A percentile compares a stretch with the other conserved stretches of the same genome.
phyloP scores from a whole-genome alignment of 2,329 filamentous ascomycete species.

The Seiridium cupressi region DNA sequence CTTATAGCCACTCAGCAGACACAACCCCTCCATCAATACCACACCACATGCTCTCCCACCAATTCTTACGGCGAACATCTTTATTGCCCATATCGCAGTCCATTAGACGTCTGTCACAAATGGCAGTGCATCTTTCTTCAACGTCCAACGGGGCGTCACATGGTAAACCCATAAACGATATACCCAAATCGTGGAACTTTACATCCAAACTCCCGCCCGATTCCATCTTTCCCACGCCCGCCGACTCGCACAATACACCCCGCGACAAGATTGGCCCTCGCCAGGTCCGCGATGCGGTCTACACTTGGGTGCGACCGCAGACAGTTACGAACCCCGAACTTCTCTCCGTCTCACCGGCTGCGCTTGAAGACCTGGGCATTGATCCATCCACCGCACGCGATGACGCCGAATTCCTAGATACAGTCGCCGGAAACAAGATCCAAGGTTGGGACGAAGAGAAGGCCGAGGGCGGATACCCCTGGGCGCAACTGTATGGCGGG shows the following conservation, averaged over 20 bases:
- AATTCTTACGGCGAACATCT: conserved; percentile 20
- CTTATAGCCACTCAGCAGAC: background rate
- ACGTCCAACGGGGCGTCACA: conserved; percentile 13
- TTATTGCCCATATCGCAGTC: conserved; percentile 16
- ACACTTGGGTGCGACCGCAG: conserved; percentile 87
- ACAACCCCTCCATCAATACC: background rate
- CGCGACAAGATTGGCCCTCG: conserved; percentile 76
- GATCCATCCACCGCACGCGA: conserved; percentile 59
- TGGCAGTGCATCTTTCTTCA: conserved; percentile 30
- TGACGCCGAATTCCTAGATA: conserved; percentile 71
- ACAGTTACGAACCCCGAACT: conserved; percentile 70
- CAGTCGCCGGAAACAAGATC: conserved; percentile 80
- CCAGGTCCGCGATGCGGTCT: conserved; percentile 80
- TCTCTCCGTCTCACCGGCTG: conserved; percentile 74
- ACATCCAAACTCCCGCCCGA: conserved; percentile 73
- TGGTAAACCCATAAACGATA: conserved; percentile 41
- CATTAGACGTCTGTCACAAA: conserved; percentile 19
- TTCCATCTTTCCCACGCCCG: conserved; percentile 73
- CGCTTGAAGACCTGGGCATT: conserved; percentile 80
- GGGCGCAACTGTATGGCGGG: conserved; percentile 97
- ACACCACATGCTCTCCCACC: conserved; percentile 31
- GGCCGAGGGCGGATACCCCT: conserved; percentile 74
- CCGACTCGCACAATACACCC: conserved; percentile 76
- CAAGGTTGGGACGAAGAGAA: conserved; percentile 72
- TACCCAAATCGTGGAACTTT: conserved; percentile 66